These are phyloP conservation scores for Parafenestella ontariensis DNA, from an alignment of 2,329 filamentous ascomycete species.

Conservation along the genomic window DNA sequence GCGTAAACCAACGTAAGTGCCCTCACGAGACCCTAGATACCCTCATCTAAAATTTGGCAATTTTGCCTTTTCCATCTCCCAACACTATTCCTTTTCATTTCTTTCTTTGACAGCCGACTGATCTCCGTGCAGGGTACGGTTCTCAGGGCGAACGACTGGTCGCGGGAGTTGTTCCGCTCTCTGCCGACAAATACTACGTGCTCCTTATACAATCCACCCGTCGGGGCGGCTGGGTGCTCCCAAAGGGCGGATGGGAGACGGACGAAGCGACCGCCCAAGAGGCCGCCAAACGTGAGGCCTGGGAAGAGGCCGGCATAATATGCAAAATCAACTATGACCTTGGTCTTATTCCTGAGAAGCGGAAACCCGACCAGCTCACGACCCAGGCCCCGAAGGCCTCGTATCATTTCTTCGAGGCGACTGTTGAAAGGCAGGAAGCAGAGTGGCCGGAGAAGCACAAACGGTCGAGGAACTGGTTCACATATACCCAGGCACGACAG, in stretches of 20 bases:
- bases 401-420: conserved; percentile 86
- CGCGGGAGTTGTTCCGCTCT: conserved; percentile 90
- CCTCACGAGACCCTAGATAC: conserved; percentile 33
- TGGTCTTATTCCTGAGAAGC: conserved; percentile 83
- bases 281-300: conserved; percentile 86
- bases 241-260: conserved; percentile 96
- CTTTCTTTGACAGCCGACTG: conserved; percentile 13
- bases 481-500: conserved; percentile 80
- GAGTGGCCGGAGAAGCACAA: conserved; percentile 96
- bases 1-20: conserved; percentile 81
- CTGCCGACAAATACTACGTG: conserved; percentile 83
- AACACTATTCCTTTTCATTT: too few relatives aligned
- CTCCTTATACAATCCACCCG: conserved; percentile 92
- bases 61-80: too few relatives aligned
- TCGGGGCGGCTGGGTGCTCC: conserved; percentile 92
- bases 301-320: conserved; percentile 95
- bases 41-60: too few relatives aligned
- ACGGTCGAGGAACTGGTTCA: conserved; percentile 88
- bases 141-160: conserved; percentile 91
- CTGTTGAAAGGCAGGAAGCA: conserved; percentile 82
- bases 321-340: conserved; percentile 86
- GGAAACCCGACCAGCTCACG: conserved; percentile 62
- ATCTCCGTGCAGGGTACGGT: conserved; percentile 75
- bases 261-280: conserved; percentile 89
- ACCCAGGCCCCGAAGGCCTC: conserved; percentile 73